Conservation (phyloP, 805 yeast genomes). For the Tetrapisispora namnaoensis region DNA sequence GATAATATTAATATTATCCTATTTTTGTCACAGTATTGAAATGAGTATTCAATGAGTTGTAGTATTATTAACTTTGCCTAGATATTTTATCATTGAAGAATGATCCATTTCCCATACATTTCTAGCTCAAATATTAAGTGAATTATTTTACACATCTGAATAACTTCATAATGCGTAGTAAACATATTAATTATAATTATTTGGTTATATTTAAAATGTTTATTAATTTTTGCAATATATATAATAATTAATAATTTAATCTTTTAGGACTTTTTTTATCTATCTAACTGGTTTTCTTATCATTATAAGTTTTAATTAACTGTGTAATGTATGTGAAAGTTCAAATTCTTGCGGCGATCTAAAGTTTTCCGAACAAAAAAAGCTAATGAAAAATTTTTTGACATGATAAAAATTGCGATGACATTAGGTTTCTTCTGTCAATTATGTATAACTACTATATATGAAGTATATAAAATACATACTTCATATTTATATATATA, state of each 20-base stretch:
- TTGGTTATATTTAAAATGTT: not conserved
- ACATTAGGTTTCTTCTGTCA: slow-evolving; percentile 7
- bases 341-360: too few species aligned
- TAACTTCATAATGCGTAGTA: not conserved
- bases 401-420: slow-evolving; percentile 11
- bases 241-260: slow-evolving; percentile 1
- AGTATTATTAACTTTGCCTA: not conserved
- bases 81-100: slow-evolving; percentile 1
- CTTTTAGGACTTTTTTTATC: not conserved
- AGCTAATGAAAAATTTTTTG: slow-evolving; percentile 6
- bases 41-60: slow-evolving; percentile 1
- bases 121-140: not conserved
- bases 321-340: too few species aligned
- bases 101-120: not conserved
- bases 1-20: too few species aligned
- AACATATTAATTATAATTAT: not conserved
- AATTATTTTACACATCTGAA: not conserved
- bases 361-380: not conserved
- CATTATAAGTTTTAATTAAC: not conserved
- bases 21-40: not conserved
- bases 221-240: not conserved
- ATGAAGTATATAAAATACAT: not conserved
- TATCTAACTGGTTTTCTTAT: not conserved
- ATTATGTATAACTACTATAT: not conserved
- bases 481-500: too few species aligned